Percentiles rank a stretch among this genome's conserved stretches.
phyloP scores from a whole-genome alignment of 495 filamentous ascomycete genomes.

The Neurospora sp. region DNA sequence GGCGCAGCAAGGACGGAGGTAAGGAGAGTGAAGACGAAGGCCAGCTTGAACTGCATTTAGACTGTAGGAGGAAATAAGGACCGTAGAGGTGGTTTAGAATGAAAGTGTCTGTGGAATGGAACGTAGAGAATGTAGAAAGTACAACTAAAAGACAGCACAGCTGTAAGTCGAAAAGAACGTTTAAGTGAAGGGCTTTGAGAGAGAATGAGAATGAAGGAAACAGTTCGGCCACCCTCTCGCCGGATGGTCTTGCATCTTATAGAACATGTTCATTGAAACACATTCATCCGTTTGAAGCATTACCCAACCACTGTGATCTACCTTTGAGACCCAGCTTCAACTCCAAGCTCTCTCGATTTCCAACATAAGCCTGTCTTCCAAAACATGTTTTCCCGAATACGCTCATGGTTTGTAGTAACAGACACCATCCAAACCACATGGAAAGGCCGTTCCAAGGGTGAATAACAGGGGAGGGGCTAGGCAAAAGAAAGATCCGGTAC shows the following conservation, averaged over 20 bases:
- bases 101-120: neutral
- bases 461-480: neutral
- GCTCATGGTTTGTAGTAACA: neutral
- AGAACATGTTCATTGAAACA: neutral
- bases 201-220: neutral
- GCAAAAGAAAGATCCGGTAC: neutral
- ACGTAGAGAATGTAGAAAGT: constrained; percentile 1
- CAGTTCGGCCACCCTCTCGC: neutral
- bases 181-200: neutral
- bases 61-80: neutral
- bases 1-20: constrained; percentile 17
- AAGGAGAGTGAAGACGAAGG: constrained; percentile 21
- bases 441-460: neutral
- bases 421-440: neutral
- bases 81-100: neutral
- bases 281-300: neutral
- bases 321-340: neutral
- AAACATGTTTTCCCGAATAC: neutral
- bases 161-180: constrained; percentile 8
- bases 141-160: constrained; percentile 15
- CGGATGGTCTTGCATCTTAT: neutral
- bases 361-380: neutral
- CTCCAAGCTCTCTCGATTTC: neutral
- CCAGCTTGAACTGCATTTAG: constrained; percentile 23
- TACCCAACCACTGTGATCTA: neutral